A percentile compares a stretch with the other conserved stretches of the same genome.
Evolutionary conservation across 179 eudicot species (phyloP).

Genomic region (Spergularia azorica): DNA sequence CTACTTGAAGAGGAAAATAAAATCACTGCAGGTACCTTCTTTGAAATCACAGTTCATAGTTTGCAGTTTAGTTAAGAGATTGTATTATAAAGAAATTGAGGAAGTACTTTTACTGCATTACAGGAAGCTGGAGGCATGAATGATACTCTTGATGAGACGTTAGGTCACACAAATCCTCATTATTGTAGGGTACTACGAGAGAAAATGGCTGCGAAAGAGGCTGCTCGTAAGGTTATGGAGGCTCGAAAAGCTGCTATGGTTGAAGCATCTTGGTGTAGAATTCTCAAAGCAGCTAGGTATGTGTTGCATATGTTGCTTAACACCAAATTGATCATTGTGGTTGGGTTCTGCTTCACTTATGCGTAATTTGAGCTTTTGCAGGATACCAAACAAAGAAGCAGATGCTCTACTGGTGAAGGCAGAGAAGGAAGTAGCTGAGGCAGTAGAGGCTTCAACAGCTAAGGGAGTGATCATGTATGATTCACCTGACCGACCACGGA

Average conservation of each 20-base stretch:
- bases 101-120: neutral
- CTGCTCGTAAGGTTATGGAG: slow-evolving; percentile 80
- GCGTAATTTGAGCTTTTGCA: slow-evolving; percentile 17
- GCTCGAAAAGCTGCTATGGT: slow-evolving; percentile 95
- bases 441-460: slow-evolving; percentile 76
- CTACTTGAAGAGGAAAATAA: slow-evolving; percentile 76
- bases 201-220: slow-evolving; percentile 85
- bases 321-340: neutral
- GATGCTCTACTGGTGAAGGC: slow-evolving; percentile 61
- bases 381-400: slow-evolving; percentile 81
- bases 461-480: slow-evolving; percentile 86
- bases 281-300: slow-evolving; percentile 86
- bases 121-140: slow-evolving; percentile 97
- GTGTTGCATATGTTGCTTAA: neutral
- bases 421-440: slow-evolving; percentile 67
- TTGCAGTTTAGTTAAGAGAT: neutral
- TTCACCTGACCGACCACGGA: slow-evolving; percentile 55
- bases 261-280: slow-evolving; percentile 97
- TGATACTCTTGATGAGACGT: slow-evolving; percentile 82
- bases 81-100: neutral
- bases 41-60: neutral
- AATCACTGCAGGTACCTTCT: slow-evolving; percentile 60
- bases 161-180: slow-evolving; percentile 89
- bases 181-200: slow-evolving; percentile 79
- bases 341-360: neutral